Base-by-base conservation (phyloP, 2,329 filamentous ascomycete genomes). In the Phoma herbarum region DNA sequence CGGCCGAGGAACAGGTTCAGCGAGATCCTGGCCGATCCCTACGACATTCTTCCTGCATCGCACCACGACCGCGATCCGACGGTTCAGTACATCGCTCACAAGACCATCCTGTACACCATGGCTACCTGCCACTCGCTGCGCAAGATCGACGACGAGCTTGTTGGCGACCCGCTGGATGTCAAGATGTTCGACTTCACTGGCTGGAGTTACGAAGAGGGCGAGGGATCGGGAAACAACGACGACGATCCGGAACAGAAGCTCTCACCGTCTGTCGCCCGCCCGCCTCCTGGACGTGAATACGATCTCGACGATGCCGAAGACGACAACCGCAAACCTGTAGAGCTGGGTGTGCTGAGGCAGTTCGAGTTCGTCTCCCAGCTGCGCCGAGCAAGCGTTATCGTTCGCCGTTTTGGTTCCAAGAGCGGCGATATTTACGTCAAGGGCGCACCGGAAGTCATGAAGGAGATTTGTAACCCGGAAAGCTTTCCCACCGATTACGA, bases 171-270 rank as follows among this genome's bases (percentile, higher is more conserved):
- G 4, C 82, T 99, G 1, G 95, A 99, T 75, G 83, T 97, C 57
- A 98, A 98, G 75, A 99, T 99, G 95, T 99, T 99, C 74, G 90
- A 97, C 64, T 99, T 97, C 67, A 98, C 95, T 0, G 85, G 86
- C 6, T 99, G 95, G 95, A 86, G 87, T 3, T 99, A 92, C 67
- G 91, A 97, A 74, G 95, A 99, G 80, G 92, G 93, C 2, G 88
- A 88, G 44, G 88, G 93, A 66, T 84, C 84, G 51, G 78, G 83
- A 23, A 85, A 84, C 51, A 83, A 83, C 41, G 87, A 90, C 48
- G 89, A 92, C 20, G 91, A 95, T 51, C 89, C 94, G 45, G 90
- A 93, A 57, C 89, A 89, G 69, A 88, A 89, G 8, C 84, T 97
- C 35, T 89, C 90, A 1, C 95, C 94, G n/a, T 94, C 95, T 2